Percentiles rank a stretch among this genome's conserved stretches.
These are phyloP conservation scores for Hypoxylon sp. DNA, from an alignment of 2,329 filamentous ascomycete genomes.

Conservation along the genomic window DNA sequence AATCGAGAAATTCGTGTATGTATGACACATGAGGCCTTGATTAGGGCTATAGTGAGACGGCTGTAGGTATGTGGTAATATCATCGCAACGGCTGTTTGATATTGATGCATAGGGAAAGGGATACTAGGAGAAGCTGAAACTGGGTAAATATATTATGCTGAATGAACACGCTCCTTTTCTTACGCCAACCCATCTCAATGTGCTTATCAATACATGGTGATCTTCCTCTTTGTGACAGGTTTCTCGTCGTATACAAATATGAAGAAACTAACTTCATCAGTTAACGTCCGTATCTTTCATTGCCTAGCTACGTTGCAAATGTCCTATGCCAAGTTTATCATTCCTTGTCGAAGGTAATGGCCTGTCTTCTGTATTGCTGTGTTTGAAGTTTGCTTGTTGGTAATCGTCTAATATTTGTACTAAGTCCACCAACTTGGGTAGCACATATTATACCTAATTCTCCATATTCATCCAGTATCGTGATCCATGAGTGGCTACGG, in stretches of 20 bases:
- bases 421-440: no score
- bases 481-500: background rate
- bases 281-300: background rate
- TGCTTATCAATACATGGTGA: background rate
- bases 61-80: background rate
- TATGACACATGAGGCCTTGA: background rate
- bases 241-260: background rate
- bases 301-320: no score
- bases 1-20: background rate
- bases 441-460: background rate
- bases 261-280: background rate
- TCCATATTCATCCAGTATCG: background rate
- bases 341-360: background rate
- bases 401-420: no score
- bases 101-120: background rate
- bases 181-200: background rate
- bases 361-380: background rate
- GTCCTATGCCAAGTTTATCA: background rate
- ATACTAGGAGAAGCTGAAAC: background rate
- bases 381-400: background rate
- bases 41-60: conserved; percentile 8
- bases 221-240: background rate
- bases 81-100: background rate
- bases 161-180: background rate
- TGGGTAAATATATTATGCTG: background rate